Base-by-base conservation (phyloP, 306 rosid genomes). In the Cicer cuneatum region DNA sequence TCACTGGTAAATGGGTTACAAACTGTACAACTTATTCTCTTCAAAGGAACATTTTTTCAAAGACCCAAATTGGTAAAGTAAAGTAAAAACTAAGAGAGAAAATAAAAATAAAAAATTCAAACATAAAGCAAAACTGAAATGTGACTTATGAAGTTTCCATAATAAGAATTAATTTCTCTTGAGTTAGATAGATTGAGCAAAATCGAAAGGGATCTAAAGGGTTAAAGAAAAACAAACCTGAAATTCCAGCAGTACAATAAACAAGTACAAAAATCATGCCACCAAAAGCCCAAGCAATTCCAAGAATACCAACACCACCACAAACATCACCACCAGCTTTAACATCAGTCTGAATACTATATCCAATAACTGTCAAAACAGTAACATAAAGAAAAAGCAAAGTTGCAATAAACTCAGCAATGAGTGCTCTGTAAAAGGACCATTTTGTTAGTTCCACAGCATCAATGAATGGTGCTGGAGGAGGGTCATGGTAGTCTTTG, bases 251-350 rank as follows among this genome's bases (percentile, higher is more conserved):
- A 40, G 97, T 94, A 87, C 98, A 92, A 93, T 94, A 94, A 71
- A 94, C 99, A 48, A 94, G 96, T 57, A 92, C 53, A 76, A 92
- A 94, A 83, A 94, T 94, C 99, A 94, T 94, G 89, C 99, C 99
- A 5, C 98, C 98, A 39, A 94, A 94, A 19, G 98, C 91, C 97
- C 97, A 94, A 7, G 98, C 95, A 73, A 94, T 86, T 0, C 98
- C 98, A 3, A 94, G 93, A 69, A 71, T 35, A 10, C 98, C 97
- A 52, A 94, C 98, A 1, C 96, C 97, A 3, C 84, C 90, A 57
- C 98, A 90, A 4, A 42, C 19, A 65, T 85, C 88, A 10, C 39
- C 80, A 4, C 14, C 8, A 42, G 18, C 43, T 0, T 9, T 51
- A 7, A 38, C 0, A 47, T 93, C 90, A 57, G 37, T 48, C 83